Evolutionary conservation across 345 rosid genomes (phyloP).

Genomic region (Citrus mangshanensis): DNA sequence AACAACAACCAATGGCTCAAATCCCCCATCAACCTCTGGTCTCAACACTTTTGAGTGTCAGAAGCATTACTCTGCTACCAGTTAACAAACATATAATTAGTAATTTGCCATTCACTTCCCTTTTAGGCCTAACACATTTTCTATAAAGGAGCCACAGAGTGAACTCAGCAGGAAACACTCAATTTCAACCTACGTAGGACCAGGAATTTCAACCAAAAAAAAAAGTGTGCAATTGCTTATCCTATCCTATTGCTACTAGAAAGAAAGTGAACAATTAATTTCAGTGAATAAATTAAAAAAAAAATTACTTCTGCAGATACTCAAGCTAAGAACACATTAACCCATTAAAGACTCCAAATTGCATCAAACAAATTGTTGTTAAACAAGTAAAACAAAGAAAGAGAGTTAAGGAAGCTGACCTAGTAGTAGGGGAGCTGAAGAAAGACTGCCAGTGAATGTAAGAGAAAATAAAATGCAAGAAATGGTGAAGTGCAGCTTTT

Average conservation of each 20-base stretch:
- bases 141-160: neutral
- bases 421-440: neutral
- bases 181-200: no score
- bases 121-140: neutral
- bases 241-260: neutral
- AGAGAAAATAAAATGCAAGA: no score
- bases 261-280: neutral
- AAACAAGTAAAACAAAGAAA: neutral
- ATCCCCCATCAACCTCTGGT: no score
- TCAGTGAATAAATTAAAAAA: neutral
- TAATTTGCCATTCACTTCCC: neutral
- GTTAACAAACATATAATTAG: neutral
- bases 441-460: no score
- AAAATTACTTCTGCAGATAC: no score
- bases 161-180: neutral
- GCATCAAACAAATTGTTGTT: neutral
- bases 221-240: neutral
- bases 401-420: slow-evolving; percentile 10
- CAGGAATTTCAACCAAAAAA: neutral
- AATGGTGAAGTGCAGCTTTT: no score
- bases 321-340: neutral
- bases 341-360: neutral
- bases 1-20: no score
- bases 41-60: no score
- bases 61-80: no score